Evolutionary conservation across 164 flowering plant genomes (phyloP).

Genomic region (Macadamia integrifolia): DNA sequence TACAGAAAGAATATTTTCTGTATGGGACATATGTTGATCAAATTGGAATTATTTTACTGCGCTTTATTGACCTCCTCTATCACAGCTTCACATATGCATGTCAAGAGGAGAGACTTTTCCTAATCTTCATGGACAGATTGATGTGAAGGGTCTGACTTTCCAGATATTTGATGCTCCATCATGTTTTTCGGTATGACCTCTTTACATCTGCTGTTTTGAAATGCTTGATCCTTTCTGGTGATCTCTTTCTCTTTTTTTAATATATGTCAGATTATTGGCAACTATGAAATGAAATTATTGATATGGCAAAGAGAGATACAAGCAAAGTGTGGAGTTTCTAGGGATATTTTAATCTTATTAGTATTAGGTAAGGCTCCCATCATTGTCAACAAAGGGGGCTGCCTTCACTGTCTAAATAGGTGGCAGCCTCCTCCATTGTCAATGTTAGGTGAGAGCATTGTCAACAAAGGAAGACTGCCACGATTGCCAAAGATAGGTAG

Average conservation of each 20-base stretch:
- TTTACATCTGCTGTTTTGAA: constrained; percentile 6
- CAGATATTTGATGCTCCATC: constrained; percentile 87
- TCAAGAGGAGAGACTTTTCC: constrained; percentile 93
- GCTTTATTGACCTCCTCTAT: constrained; percentile 6
- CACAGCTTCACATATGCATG: constrained; percentile 95
- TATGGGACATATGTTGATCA: neutral
- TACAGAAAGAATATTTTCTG: neutral
- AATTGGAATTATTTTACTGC: constrained; percentile 2
- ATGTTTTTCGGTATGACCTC: constrained; percentile 61
- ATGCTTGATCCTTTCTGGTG: neutral
- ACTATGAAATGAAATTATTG: neutral
- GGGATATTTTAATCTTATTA: too few relatives aligned
- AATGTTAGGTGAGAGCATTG: neutral
- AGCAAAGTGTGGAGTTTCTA: neutral
- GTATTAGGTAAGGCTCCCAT: too few relatives aligned
- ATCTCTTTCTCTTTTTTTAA: neutral
- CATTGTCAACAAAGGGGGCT: too few relatives aligned
- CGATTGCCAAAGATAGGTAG: neutral
- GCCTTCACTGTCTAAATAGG: too few relatives aligned
- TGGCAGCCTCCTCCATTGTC: too few relatives aligned
- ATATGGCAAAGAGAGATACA: too few relatives aligned
- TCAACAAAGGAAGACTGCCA: neutral
- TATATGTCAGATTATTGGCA: neutral
- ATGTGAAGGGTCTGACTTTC: constrained; percentile 74
- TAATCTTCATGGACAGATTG: constrained; percentile 94